Base-by-base conservation (phyloP, 306 rosid genomes). In the Casuarina glauca region DNA sequence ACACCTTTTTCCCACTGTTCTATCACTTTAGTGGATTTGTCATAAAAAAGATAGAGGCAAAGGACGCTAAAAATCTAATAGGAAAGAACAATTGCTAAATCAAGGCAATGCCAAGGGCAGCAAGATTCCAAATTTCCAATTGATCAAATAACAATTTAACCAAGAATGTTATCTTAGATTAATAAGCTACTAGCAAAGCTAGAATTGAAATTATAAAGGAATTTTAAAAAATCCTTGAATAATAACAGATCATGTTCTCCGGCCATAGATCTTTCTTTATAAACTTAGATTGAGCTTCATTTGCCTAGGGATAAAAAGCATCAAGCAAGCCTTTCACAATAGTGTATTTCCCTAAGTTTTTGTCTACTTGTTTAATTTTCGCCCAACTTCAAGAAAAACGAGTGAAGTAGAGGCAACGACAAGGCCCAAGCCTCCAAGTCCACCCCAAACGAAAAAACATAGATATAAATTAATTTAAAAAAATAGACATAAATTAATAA, bases 11-110 rank as follows among this genome's bases (percentile, higher is more conserved):
- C 32, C 32, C 32, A 26, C 32, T 26, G 32, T 26, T 26, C 32
- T 26, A 1, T 26, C 32, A 26, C 32, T 26, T 26, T 26, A 26
- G 32, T 26, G 32, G 32, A 26, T 26, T 26, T 26, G 32, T 26
- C 32, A 26, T 95, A 68, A 52, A 75, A 74, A 36, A 60, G 11
- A 82, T 41, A 41, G 51, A 19, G 42, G 77, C 8, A 73, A 41
- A 41, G 19, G n/a, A 72, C 19, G 61, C 39, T 58, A 60, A 2
- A 10, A 58, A 58, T 9, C 3, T 36, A 13, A 73, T 12, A 11
- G 5, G 5, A 46, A 46, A 20, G 15, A 70, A 26, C 36, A 48
- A 49, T 49, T 43, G 2, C 10, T 8, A 67, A 26, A n/a, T 66
- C 71, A 66, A 66, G 32, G 50, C 49, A 9, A 5, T 20, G 50